Base-by-base conservation (phyloP, 2,329 filamentous ascomycete species). In the Talaromyces piceae region DNA sequence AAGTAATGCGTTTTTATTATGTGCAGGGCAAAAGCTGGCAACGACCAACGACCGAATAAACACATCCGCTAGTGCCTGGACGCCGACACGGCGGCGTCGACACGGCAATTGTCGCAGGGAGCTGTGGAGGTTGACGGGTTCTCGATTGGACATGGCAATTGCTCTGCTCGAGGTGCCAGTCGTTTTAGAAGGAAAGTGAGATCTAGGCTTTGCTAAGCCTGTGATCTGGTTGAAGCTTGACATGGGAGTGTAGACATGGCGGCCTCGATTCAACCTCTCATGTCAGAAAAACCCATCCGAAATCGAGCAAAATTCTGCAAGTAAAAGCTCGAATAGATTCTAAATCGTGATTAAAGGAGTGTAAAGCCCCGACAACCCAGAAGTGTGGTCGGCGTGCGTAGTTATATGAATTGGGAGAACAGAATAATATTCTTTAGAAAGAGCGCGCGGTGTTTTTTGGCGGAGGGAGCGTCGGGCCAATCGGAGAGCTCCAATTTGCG, bases 231-330 rank as follows among this genome's bases (percentile, higher is more conserved):
- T 74, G 72, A 77, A 67, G 71, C 76, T 71, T 78, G 78, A 81
- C 82, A 85, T 84, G 79, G 78, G 78, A 77, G 64, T 71, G 67
- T 72, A 73, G 70, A 76, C 81, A 84, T 84, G 60, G 73, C 82
- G 78, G 71, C 69, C 70, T 67, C 58, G 55, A 60, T 54, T 64
- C 58, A 67, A 57, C 62, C 60, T 57, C 62, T 61, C 63, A 66
- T 67, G 54, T 66, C 63, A 59, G 41, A 5, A 26, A 43, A 28
- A 28, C n/a, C 52, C n/a, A 41, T 18, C 30, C 25, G 30, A 22
- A 47, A 26, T 22, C 20, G n/a, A 45, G 23, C 11, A 13, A 26
- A n/a, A 43, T 49, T 20, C 12, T 37, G n/a, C 33, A 16, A 11
- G 13, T 11, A 43, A 30, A 27, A 7, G 18, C 12, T 28, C 2